phyloP scores from a whole-genome alignment of 345 rosid species.

The Aurinia saxatilis region DNA sequence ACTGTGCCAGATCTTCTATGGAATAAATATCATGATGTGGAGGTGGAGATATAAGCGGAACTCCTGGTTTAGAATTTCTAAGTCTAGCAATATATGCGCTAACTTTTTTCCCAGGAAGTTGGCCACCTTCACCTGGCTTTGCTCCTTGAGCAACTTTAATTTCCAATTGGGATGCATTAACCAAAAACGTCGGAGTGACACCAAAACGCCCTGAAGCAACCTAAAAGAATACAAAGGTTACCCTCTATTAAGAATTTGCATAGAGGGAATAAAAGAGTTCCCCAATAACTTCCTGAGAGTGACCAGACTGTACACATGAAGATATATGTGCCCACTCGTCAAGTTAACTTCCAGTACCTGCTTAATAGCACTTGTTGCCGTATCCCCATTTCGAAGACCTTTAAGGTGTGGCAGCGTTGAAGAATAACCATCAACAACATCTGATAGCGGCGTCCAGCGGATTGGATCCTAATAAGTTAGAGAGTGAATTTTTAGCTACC shows the following conservation, averaged over 20 bases:
- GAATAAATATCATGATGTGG: conserved; percentile 99
- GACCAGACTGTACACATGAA: conserved; percentile 7
- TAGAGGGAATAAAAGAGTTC: conserved; percentile 1
- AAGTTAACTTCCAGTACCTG: conserved; percentile 42
- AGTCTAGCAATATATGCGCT: conserved; percentile 95
- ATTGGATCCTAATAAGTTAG: conserved; percentile 69
- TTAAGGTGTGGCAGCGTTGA: conserved; percentile 95
- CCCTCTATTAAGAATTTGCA: not conserved
- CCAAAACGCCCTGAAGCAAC: conserved; percentile 99
- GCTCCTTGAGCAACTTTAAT: conserved; percentile 99
- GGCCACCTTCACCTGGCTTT: conserved; percentile 99
- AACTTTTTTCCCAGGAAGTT: conserved; percentile 97
- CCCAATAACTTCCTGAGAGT: conserved; percentile 5
- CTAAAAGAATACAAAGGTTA: conserved; percentile 32
- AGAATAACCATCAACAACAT: conserved; percentile 98
- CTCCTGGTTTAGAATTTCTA: conserved; percentile 97
- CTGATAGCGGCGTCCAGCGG: conserved; percentile 87
- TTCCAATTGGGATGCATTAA: conserved; percentile 85
- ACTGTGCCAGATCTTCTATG: conserved; percentile 96
- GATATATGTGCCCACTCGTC: not conserved
- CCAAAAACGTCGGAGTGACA: conserved; percentile 97
- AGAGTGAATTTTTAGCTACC: not conserved
- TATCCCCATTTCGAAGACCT: conserved; percentile 99
- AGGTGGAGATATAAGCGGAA: conserved; percentile 99
- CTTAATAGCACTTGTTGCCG: conserved; percentile 98